Evolutionary conservation across 1,284 basidiomycete genomes (phyloP).

Genomic region (Apiotrichum brassicae): DNA sequence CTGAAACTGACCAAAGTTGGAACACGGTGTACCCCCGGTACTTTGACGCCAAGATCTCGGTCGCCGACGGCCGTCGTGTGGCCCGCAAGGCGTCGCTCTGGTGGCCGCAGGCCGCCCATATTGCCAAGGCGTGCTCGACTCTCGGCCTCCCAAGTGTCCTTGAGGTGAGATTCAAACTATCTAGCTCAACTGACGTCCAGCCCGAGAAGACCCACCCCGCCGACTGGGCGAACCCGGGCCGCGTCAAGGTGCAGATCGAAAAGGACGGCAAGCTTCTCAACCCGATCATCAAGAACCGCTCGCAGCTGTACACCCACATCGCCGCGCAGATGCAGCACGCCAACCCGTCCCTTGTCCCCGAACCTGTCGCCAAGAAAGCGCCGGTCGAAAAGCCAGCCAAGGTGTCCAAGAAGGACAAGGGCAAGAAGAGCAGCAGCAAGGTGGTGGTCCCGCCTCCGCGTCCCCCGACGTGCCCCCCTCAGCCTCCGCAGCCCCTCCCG

Average conservation of each 20-base stretch:
- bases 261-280: slow-evolving; percentile 70
- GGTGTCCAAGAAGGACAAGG: not conserved
- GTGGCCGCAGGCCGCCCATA: slow-evolving; percentile 89
- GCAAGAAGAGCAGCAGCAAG: slow-evolving; percentile 5
- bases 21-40: slow-evolving; percentile 94
- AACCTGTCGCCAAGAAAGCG: not conserved
- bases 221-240: slow-evolving; percentile 94
- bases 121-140: slow-evolving; percentile 71
- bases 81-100: slow-evolving; percentile 73
- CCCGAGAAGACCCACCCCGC: slow-evolving; percentile 77
- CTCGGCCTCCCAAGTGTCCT: slow-evolving; percentile 75
- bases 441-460: not conserved
- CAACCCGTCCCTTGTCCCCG: slow-evolving; percentile 61
- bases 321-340: slow-evolving; percentile 64
- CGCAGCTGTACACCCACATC: slow-evolving; percentile 71
- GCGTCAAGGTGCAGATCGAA: slow-evolving; percentile 85
- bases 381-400: slow-evolving; percentile 11
- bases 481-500: slow-evolving; percentile 37
- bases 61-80: slow-evolving; percentile 75
- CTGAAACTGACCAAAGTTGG: slow-evolving; percentile 58
- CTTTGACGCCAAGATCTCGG: slow-evolving; percentile 87
- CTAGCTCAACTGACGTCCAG: slow-evolving; percentile 19
- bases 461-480: slow-evolving; percentile 31
- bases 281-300: slow-evolving; percentile 69
- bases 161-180: slow-evolving; percentile 47